These are phyloP conservation scores for Rhytidiadelphus loreus DNA, from an alignment of 225 moss, liverwort and hornwort genomes.

Conservation along the genomic window DNA sequence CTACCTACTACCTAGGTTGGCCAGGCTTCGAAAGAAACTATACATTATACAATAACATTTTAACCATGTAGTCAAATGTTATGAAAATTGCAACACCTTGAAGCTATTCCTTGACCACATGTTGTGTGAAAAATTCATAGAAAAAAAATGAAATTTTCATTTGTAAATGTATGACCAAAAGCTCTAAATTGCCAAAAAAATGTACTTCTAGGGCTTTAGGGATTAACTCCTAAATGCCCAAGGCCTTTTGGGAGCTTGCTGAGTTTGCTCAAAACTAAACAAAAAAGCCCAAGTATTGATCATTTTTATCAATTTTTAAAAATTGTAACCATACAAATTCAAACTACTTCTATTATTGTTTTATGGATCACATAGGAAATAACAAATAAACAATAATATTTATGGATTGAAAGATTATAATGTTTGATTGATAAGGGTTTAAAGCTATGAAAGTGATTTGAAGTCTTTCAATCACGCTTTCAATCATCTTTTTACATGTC, in stretches of 20 bases:
- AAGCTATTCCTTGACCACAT: neutral
- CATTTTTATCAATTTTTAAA: neutral
- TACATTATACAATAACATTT: no score
- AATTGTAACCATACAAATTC: neutral
- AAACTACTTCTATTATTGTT: neutral
- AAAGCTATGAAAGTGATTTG: neutral
- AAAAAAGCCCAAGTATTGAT: fast-evolving
- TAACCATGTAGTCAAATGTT: no score
- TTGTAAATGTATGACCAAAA: neutral
- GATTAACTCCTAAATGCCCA: neutral
- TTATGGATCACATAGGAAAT: neutral
- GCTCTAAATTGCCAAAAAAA: neutral
- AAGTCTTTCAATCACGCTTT: neutral
- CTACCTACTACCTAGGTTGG: fast-evolving
- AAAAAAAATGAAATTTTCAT: no score
- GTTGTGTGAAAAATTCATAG: no score
- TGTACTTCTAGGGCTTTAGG: neutral
- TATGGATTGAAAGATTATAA: neutral
- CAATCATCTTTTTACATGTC: no score
- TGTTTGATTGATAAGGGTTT: neutral
- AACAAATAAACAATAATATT: neutral
- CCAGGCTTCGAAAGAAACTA: no score
- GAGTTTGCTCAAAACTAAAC: neutral
- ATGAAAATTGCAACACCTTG: neutral
- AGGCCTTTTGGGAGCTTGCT: neutral